phyloP scores from a whole-genome alignment of 176 grass and related monocot genomes.

The Musa beccarii region DNA sequence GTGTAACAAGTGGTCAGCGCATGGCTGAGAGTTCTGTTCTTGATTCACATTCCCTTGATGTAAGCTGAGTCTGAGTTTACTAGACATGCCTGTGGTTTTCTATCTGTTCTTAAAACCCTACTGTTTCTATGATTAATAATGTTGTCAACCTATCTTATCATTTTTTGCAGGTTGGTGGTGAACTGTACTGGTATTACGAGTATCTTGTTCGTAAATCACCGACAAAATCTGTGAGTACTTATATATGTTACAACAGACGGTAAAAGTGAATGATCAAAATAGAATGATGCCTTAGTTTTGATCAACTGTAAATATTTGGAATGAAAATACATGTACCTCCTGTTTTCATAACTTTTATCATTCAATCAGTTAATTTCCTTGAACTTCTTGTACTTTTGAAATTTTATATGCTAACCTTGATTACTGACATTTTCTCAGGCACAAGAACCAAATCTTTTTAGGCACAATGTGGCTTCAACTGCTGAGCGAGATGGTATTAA shows the following conservation, averaged over 20 bases:
- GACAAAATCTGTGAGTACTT: slow-evolving; percentile 61
- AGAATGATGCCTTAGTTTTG: too few relatives aligned
- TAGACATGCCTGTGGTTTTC: not conserved
- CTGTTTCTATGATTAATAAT: not conserved
- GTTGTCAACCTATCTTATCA: not conserved
- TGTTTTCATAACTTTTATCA: not conserved
- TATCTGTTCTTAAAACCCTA: slow-evolving; percentile 7
- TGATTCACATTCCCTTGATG: slow-evolving; percentile 65
- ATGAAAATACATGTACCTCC: not conserved
- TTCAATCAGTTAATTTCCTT: slow-evolving; percentile 9
- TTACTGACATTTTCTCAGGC: slow-evolving; percentile 40
- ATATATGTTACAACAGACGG: not conserved
- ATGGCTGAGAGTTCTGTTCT: slow-evolving; percentile 94
- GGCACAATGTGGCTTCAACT: slow-evolving; percentile 79
- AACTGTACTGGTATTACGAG: slow-evolving; percentile 96
- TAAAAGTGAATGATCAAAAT: not conserved
- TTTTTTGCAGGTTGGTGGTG: slow-evolving; percentile 54
- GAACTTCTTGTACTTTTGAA: not conserved
- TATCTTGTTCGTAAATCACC: slow-evolving; percentile 92
- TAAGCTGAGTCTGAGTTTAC: slow-evolving; percentile 32
- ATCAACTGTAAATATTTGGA: not conserved
- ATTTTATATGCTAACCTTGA: slow-evolving; percentile 17
- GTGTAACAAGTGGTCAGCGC: slow-evolving; percentile 52
- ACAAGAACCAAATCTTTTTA: slow-evolving; percentile 78
- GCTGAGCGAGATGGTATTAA: slow-evolving; percentile 80